Percentiles rank a stretch among this genome's conserved stretches.
Evolutionary conservation across 176 grass and related monocot genomes (phyloP).

Genomic region (Microstegium vimineum): DNA sequence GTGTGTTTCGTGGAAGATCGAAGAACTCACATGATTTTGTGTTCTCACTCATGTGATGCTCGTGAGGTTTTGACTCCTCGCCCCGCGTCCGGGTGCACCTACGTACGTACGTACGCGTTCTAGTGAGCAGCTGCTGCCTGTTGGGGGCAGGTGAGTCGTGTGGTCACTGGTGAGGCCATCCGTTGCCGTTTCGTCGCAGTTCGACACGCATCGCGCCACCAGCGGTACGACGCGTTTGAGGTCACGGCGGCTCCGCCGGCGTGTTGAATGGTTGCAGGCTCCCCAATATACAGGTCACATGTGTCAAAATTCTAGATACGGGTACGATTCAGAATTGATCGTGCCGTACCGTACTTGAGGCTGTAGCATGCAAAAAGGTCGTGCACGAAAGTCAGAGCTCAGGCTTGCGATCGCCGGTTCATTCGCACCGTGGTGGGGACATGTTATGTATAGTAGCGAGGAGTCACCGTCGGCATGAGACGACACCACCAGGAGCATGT

Average conservation of each 20-base stretch:
- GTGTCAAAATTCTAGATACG: too few species aligned
- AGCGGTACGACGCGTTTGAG: background rate
- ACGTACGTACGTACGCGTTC: too few species aligned
- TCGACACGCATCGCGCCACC: background rate
- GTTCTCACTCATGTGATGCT: slow-evolving; percentile 15
- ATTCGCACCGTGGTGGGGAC: too few species aligned
- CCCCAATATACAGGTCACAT: too few species aligned
- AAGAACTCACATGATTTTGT: background rate
- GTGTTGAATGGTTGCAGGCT: background rate
- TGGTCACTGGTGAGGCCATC: background rate
- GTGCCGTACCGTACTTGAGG: too few species aligned
- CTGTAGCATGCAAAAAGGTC: too few species aligned
- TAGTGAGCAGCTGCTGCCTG: background rate
- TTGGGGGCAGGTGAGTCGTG: background rate
- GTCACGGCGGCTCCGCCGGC: background rate
- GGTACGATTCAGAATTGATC: too few species aligned
- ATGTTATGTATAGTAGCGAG: too few species aligned
- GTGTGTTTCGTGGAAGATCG: background rate
- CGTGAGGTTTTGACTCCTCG: background rate
- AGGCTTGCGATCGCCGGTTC: background rate
- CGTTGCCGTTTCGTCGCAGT: too few species aligned
- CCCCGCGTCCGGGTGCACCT: too few species aligned
- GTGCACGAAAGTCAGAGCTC: background rate
- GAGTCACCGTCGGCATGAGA: background rate
- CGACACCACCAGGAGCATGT: background rate